Conservation (phyloP, 805 yeast genomes). For the Starmerella scarabaei region DNA sequence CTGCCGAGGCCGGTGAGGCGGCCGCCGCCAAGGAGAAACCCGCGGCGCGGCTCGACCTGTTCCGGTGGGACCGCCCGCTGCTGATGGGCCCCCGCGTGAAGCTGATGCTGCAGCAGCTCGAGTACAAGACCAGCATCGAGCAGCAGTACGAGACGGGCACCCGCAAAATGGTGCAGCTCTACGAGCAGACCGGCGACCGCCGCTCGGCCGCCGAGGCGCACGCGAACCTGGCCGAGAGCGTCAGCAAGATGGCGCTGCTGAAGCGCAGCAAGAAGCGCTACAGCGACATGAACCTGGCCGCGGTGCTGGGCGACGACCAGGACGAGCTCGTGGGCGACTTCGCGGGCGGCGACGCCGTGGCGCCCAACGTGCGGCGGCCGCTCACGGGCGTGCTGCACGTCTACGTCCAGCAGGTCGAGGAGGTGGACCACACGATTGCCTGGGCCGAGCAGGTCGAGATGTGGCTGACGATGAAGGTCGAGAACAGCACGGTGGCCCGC, state of each 20-base stretch:
- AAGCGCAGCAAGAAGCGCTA: conserved; percentile 75
- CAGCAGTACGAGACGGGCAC: conserved; percentile 87
- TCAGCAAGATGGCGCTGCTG: conserved; percentile 70
- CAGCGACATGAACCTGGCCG: conserved; percentile 64
- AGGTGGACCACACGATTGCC: conserved; percentile 78
- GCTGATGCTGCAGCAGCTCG: conserved; percentile 87
- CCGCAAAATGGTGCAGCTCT: conserved; percentile 73
- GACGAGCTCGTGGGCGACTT: conserved; percentile 10
- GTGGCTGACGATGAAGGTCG: conserved; percentile 35
- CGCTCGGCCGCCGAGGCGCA: conserved; percentile 77
- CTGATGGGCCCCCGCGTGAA: conserved; percentile 89
- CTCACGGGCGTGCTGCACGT: conserved; percentile 67
- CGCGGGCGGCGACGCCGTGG: conserved; percentile 35
- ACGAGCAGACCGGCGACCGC: conserved; percentile 83
- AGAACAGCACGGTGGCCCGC: conserved; percentile 30
- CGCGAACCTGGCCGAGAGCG: conserved; percentile 72
- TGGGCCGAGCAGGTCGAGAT: conserved; percentile 78
- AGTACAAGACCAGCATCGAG: conserved; percentile 87
- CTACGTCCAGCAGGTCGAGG: conserved; percentile 64
- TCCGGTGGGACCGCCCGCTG: conserved; percentile 78
- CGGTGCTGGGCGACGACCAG: conserved; percentile 20
- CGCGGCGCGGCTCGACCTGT: conserved; percentile 42
- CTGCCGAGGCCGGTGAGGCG: conserved; percentile 5
- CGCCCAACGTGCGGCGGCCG: conserved; percentile 66
- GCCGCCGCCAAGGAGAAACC: conserved; percentile 7